Evolutionary conservation across 257 asterid species (phyloP), one percentile per base, ranked within the genome.

Genomic region (Gentiana dahurica): DNA sequence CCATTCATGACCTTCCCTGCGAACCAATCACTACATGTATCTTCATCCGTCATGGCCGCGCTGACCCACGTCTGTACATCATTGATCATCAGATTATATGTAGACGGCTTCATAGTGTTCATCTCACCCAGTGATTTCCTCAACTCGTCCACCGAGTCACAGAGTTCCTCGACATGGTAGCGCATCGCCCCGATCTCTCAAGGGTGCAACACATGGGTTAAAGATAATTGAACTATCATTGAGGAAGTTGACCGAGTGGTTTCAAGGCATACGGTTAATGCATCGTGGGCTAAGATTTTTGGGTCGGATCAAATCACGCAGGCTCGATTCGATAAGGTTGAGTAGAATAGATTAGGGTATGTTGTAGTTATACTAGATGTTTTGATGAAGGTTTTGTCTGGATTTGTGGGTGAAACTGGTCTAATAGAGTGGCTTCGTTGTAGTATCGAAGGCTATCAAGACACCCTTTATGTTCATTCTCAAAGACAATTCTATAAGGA

Each of bases 41-140:
- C 89, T 10, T 80, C 89, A 24, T 87, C 79, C 1, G 94, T 87
- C 82, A 87, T 59, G 59, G 96, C 95, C 35, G 90, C 93, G 68
- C 96, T 87, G 0, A 87, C 87, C 96, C 96, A 87, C 0, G 95
- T 87, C 62, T 81, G 84, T 6, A 79, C 55, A 34, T 87, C 77
- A 46, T 65, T 77, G 75, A 82, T 75, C 13, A 53, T 53, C 57
- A 63, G 2, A 50, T 11, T 76, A 53, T 73, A 81, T 8, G 79
- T 61, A 1, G 75, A 32, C 3, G 75, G 79, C 34, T 51, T 68
- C 3, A 84, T 49, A 7, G 63, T 62, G 1, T 54, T 43, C 89
- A 87, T 73, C 76, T 80, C 92, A 33, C 49, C 76, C 59, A 78
- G 35, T 0, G 96, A 80, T 0, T 47, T 64, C 34, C 60, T 34